phyloP scores from a whole-genome alignment of 2,329 filamentous ascomycete genomes.

The Spiromastix sp. region DNA sequence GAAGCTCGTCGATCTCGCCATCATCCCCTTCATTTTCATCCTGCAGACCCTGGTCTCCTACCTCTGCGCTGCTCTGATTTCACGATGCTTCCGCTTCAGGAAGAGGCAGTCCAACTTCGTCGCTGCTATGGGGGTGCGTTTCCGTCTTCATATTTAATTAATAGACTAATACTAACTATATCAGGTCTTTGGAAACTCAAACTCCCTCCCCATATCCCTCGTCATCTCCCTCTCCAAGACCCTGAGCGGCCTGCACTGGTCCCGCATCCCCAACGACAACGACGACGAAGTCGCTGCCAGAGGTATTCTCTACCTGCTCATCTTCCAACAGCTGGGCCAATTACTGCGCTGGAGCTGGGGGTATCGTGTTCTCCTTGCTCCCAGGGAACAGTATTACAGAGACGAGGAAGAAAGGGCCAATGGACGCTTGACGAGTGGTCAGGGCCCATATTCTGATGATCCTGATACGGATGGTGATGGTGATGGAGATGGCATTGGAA shows the following conservation, averaged over 20 bases:
- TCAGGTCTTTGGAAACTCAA: constrained; percentile 90
- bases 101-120: constrained; percentile 89
- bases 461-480: constrained; percentile 26
- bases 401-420: constrained; percentile 28
- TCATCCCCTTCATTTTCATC: constrained; percentile 91
- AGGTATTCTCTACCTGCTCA: constrained; percentile 88
- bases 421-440: constrained; percentile 28
- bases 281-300: constrained; percentile 89
- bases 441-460: constrained; percentile 32
- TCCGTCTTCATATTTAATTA: constrained; percentile 2
- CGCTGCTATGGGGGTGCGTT: constrained; percentile 74
- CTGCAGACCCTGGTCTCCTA: constrained; percentile 84
- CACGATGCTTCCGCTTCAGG: constrained; percentile 67
- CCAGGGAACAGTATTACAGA: constrained; percentile 50
- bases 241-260: constrained; percentile 85
- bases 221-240: constrained; percentile 91
- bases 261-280: constrained; percentile 80
- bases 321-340: constrained; percentile 96
- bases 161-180: constrained; percentile 17
- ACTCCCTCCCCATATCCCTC: constrained; percentile 92
- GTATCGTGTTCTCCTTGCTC: constrained; percentile 86
- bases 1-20: constrained; percentile 77
- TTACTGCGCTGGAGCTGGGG: constrained; percentile 97
- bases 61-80: constrained; percentile 58
- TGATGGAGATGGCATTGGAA: too few species aligned